Evolutionary conservation across 1,139 yeast genomes (phyloP), one percentile per base, ranked within the genome.

Genomic region (Tardiomyces digboiensis): DNA sequence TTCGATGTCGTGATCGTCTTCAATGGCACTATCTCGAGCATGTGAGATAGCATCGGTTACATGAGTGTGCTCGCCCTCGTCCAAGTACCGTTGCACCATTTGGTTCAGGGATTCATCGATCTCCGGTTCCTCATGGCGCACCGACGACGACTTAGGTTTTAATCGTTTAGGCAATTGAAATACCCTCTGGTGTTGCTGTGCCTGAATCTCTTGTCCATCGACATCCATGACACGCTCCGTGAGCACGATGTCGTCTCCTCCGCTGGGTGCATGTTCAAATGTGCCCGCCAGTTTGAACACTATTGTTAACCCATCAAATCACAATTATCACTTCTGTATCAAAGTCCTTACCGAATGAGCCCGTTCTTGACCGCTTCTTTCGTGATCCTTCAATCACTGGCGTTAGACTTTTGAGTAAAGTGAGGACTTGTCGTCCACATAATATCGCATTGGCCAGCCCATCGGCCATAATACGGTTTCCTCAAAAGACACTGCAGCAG

Each of bases 221-320:
- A 26, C 33, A 16, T 26, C 33, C 33, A 26, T 26, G 5, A 26
- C 16, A 4, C 33, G 33, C 33, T 26, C 33, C 5, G 33, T 26
- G 8, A 26, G 33, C 33, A 26, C 33, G 16, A 21, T 16, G 13
- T 38, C 42, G 21, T 26, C 29, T 20, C 40, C 16, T 20, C 40
- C 16, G 51, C 51, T 12, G 56, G 65, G 38, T 16, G 62, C 62
- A 42, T 71, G 71, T 48, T 82, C 86, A 40, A 51, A 54, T 0
- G 93, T 82, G 49, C 84, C 68, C 1, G 83, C 76, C 20, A 83
- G 66, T 49, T 74, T 76, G 65, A 80, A 83, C 39, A 79, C 72
- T 55, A 62, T 8, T 26, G 33, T 26, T 4, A 26, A 16, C 10
- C 4, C 14, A 3, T 5, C 16, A 8, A 5, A 5, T 16, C 4